Evolutionary conservation across 1,284 basidiomycete genomes (phyloP).

Genomic region (Puccinia triticina): DNA sequence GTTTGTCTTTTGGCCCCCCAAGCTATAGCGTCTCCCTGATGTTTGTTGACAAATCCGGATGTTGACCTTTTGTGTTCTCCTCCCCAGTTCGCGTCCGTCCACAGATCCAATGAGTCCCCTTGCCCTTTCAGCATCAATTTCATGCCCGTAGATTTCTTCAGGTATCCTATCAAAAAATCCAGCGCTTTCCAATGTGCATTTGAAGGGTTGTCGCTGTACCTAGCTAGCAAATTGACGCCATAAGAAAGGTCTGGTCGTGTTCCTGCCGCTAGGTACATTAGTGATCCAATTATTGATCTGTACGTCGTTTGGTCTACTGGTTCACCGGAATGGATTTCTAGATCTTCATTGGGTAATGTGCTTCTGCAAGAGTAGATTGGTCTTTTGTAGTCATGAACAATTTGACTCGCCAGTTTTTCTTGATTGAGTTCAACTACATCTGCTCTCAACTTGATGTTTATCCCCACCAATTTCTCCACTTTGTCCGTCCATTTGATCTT

Average conservation of each 20-base stretch:
- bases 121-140: not conserved
- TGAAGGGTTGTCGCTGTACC: not conserved
- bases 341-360: not conserved
- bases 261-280: slow-evolving; percentile 3
- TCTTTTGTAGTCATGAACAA: not conserved
- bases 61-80: not conserved
- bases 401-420: not conserved
- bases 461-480: not conserved
- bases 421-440: not conserved
- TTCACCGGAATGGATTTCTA: not conserved
- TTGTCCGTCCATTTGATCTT: not conserved
- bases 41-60: not conserved
- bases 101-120: not conserved
- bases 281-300: not conserved
- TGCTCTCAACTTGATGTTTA: not conserved
- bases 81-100: slow-evolving; percentile 22
- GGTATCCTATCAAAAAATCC: not conserved
- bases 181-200: slow-evolving; percentile 15
- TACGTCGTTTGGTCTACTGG: not conserved
- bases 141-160: not conserved
- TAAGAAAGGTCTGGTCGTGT: slow-evolving; percentile 24
- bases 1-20: slow-evolving; percentile 16
- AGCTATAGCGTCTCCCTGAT: not conserved
- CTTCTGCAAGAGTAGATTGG: no score
- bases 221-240: not conserved